Base-by-base conservation (phyloP, 2,329 filamentous ascomycete species). In the Monilinia fructigena region DNA sequence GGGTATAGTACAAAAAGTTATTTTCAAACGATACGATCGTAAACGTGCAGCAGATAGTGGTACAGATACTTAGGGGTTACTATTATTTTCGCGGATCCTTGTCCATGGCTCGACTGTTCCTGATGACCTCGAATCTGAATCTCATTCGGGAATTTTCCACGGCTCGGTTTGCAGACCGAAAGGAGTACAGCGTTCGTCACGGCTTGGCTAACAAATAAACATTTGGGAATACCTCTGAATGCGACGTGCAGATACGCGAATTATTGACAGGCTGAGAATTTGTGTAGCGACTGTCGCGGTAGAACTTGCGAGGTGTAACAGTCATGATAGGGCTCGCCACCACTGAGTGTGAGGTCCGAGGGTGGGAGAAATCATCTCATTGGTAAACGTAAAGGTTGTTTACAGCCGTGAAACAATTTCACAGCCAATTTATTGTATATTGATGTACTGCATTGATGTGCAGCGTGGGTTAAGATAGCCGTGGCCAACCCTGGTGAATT, bases 61-160 rank as follows among this genome's bases (percentile, higher is more conserved):
- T n/a, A 45, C 23, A 47, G 42, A 61, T 61, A 47, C 55, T 52
- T 65, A 31, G 11, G 42, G 2, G n/a, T n/a, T 23, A 53, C 59
- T 62, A 26, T 54, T 31, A 6, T 61, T 52, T 50, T 60, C 63
- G 55, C 63, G 3, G 23, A 60, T 53, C 63, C 63, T 60, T 52
- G 63, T 52, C 28, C 28, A 28, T 35, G 47, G 47, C 18, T 59
- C 20, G 63, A 59, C 8, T 10, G 48, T 61, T 65, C 63, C 63
- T 65, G 47, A 65, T 65, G 40, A 40, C 53, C 52, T 50, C 42
- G 20, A 40, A 18, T 48, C 16, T 50, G 42, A 65, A 38, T 47
- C 61, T 63, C 42, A 18, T 60, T 65, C 35, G 63, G 63, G 26
- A 20, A 28, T 52, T 65, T 59, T 28, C 55, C 63, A 65, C 47